Conservation (phyloP, 2,329 filamentous ascomycete species). For the Colletotrichum falcatum region DNA sequence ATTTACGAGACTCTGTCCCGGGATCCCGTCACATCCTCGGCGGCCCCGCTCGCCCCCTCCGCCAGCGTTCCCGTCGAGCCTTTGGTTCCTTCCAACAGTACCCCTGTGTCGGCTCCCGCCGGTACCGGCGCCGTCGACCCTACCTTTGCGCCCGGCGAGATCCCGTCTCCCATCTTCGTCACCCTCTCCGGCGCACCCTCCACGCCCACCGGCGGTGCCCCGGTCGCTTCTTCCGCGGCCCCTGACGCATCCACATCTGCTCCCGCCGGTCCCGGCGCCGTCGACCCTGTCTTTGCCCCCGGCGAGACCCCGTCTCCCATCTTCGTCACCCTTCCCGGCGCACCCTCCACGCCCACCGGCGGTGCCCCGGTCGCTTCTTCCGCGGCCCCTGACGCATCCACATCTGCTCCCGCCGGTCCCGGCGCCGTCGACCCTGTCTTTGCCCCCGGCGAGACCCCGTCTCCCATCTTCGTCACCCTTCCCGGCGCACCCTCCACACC, state of each 20-base stretch:
- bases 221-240: not conserved
- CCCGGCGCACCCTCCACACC: not conserved
- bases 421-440: too few species aligned
- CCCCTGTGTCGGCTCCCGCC: constrained; percentile 15
- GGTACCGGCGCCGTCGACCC: constrained; percentile 18
- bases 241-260: not conserved
- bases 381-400: too few species aligned
- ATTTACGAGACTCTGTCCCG: not conserved
- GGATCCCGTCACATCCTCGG: not conserved
- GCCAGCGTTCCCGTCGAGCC: not conserved
- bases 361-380: not conserved
- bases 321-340: not conserved
- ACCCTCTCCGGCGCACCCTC: constrained; percentile 31
- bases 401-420: constrained; percentile 15
- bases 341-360: not conserved
- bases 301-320: not conserved
- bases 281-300: not conserved
- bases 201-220: not conserved
- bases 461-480: not conserved
- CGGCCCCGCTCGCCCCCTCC: not conserved
- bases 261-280: not conserved
- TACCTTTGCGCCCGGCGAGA: constrained; percentile 21
- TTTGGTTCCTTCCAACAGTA: not conserved
- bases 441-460: constrained; percentile 1
- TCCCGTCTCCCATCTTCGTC: constrained; percentile 29